A percentile compares a stretch with the other conserved stretches of the same genome.
These are phyloP conservation scores for Fusarium sp. DNA, from an alignment of 2,329 filamentous ascomycete genomes.

Conservation along the genomic window DNA sequence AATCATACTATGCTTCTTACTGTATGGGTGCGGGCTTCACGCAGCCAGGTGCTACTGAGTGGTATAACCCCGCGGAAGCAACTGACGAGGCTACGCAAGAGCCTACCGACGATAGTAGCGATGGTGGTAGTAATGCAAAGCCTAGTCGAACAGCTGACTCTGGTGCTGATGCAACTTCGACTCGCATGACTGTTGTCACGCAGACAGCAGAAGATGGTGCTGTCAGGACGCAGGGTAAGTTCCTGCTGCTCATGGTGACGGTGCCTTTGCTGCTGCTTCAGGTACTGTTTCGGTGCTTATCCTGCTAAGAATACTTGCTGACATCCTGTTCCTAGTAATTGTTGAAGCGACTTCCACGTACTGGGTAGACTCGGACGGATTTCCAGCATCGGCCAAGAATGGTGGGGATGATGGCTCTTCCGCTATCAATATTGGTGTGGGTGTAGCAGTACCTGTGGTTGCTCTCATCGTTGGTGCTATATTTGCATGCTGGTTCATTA, in stretches of 20 bases:
- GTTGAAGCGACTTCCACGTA: slow-evolving; percentile 45
- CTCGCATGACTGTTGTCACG: slow-evolving; percentile 44
- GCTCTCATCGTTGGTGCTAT: slow-evolving; percentile 17
- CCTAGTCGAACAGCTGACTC: slow-evolving; percentile 42
- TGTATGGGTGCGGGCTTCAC: slow-evolving; percentile 47
- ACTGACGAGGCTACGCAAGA: slow-evolving; percentile 32
- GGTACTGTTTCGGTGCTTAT: slow-evolving; percentile 41
- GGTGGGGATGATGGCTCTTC: slow-evolving; percentile 8
- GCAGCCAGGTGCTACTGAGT: slow-evolving; percentile 42
- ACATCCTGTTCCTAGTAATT: slow-evolving; percentile 35
- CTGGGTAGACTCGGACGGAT: slow-evolving; percentile 41
- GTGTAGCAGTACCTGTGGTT: slow-evolving; percentile 33
- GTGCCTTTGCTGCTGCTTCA: slow-evolving; percentile 47
- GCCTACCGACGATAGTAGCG: slow-evolving; percentile 5
- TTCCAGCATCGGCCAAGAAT: slow-evolving; percentile 24
- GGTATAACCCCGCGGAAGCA: slow-evolving; percentile 44
- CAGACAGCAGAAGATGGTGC: slow-evolving; percentile 44
- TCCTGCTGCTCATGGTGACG: slow-evolving; percentile 45
- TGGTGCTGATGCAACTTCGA: slow-evolving; percentile 35
- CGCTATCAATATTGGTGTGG: slow-evolving; percentile 41
- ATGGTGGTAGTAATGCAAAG: slow-evolving; percentile 13
- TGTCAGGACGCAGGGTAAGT: slow-evolving; percentile 47
- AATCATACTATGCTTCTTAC: slow-evolving; percentile 46
- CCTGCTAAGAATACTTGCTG: neutral
- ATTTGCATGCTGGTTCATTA: slow-evolving; percentile 33